These are phyloP conservation scores for Colletotrichum sp. DNA, from an alignment of 2,329 filamentous ascomycete genomes.

Conservation along the genomic window DNA sequence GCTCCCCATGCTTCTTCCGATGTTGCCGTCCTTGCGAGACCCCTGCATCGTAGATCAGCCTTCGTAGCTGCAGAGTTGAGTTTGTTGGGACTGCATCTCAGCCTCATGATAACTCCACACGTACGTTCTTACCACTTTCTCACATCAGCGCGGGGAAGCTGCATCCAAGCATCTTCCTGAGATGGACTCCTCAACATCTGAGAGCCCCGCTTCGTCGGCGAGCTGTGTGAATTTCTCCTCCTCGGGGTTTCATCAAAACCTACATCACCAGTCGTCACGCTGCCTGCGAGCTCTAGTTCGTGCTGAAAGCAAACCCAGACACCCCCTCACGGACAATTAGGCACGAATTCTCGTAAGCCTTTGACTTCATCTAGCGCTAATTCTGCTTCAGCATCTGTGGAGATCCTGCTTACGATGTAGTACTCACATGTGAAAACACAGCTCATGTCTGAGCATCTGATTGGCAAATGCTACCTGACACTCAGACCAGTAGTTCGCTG, in stretches of 20 bases:
- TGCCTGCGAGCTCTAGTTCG: neutral
- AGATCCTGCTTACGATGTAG: neutral
- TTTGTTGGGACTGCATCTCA: constrained; percentile 21
- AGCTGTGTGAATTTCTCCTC: neutral
- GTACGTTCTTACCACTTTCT: neutral
- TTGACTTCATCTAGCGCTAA: constrained; percentile 12
- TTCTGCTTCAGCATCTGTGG: neutral
- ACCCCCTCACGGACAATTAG: constrained; percentile 10
- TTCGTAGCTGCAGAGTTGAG: constrained; percentile 16
- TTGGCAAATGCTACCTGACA: neutral
- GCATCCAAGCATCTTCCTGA: constrained; percentile 3
- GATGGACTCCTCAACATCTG: constrained; percentile 4
- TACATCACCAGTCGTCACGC: neutral
- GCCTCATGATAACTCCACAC: constrained; percentile 1
- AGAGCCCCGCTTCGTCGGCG: neutral
- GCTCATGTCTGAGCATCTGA: neutral
- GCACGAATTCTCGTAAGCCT: neutral
- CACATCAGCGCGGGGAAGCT: neutral
- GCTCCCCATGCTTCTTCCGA: constrained; percentile 18
- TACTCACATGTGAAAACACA: constrained; percentile 8
- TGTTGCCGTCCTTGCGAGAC: constrained; percentile 3
- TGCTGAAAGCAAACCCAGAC: neutral
- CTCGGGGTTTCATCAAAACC: constrained; percentile 15
- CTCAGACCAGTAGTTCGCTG: neutral
- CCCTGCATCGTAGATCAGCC: constrained; percentile 8